A percentile compares a stretch with the other conserved stretches of the same genome.
These are phyloP conservation scores for Trametes gibbosa DNA, from an alignment of 768 basidiomycete genomes.

Conservation along the genomic window DNA sequence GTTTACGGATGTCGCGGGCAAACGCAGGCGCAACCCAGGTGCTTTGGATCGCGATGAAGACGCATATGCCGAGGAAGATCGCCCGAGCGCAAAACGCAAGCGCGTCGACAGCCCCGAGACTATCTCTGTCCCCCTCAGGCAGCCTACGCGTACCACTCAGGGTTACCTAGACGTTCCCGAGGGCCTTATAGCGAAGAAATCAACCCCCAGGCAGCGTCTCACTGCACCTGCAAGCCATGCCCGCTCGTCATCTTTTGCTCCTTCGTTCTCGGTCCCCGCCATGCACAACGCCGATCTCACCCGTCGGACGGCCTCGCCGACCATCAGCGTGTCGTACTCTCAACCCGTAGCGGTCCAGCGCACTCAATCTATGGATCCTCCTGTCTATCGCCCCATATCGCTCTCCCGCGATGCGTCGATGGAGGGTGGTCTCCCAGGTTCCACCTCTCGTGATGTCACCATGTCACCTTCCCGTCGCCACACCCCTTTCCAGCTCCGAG, in stretches of 20 bases:
- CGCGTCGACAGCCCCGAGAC: constrained; percentile 28
- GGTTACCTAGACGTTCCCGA: constrained; percentile 34
- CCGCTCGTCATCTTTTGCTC: constrained; percentile 19
- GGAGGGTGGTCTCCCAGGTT: constrained; percentile 34
- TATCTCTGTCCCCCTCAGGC: neutral
- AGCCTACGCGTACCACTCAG: constrained; percentile 14
- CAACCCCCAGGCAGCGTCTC: constrained; percentile 9
- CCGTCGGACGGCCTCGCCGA: constrained; percentile 21
- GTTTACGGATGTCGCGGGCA: constrained; percentile 32
- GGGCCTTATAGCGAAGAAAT: constrained; percentile 8
- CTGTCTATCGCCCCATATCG: constrained; percentile 32
- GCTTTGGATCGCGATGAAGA: constrained; percentile 20
- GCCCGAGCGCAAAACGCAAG: constrained; percentile 30
- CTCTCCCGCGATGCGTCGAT: constrained; percentile 42
- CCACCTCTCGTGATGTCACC: constrained; percentile 40
- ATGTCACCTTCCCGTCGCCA: constrained; percentile 48
- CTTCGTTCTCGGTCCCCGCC: constrained; percentile 13
- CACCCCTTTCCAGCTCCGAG: constrained; percentile 46
- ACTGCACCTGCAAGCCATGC: constrained; percentile 14
- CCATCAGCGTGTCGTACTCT: constrained; percentile 8
- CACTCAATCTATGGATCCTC: constrained; percentile 75
- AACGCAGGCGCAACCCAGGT: constrained; percentile 27
- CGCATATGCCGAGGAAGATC: constrained; percentile 20
- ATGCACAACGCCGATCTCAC: constrained; percentile 5
- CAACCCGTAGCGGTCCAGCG: constrained; percentile 35